These are phyloP conservation scores for Cephalotrichum gorgonifer DNA, from an alignment of 2,329 filamentous ascomycete genomes.

Conservation along the genomic window DNA sequence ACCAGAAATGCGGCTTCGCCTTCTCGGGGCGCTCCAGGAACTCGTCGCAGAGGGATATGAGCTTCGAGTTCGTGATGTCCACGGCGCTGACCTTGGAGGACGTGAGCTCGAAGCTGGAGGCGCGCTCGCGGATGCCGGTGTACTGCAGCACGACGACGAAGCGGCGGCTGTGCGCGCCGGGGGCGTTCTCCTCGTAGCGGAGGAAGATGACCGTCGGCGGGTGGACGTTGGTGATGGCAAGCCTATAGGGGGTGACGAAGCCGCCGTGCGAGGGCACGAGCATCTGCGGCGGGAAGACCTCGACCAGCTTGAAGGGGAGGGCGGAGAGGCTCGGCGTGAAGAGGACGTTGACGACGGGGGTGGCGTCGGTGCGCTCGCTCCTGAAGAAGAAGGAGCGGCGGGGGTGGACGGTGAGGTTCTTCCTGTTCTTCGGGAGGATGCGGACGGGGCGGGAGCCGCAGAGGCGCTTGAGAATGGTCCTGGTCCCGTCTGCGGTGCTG, in stretches of 20 bases:
- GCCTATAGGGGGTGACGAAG: neutral
- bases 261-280: neutral
- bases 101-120: neutral
- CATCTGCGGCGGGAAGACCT: constrained; percentile 2
- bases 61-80: neutral
- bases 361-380: neutral
- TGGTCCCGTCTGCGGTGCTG: neutral
- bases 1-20: neutral
- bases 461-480: neutral
- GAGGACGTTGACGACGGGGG: neutral
- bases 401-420: neutral
- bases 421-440: neutral
- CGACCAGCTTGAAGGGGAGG: constrained; percentile 3
- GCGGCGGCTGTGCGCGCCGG: neutral
- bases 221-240: neutral
- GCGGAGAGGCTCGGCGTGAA: neutral
- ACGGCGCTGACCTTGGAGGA: neutral
- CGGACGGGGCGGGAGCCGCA: neutral
- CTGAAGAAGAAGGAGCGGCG: too few species aligned
- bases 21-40: neutral
- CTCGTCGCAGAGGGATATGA: constrained; percentile 1
- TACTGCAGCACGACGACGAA: constrained; percentile 3
- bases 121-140: neutral
- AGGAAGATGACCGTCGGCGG: neutral
- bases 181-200: constrained; percentile 2